These are phyloP conservation scores for Hirschioporus abietinus DNA, from an alignment of 768 basidiomycete genomes.

Conservation along the genomic window DNA sequence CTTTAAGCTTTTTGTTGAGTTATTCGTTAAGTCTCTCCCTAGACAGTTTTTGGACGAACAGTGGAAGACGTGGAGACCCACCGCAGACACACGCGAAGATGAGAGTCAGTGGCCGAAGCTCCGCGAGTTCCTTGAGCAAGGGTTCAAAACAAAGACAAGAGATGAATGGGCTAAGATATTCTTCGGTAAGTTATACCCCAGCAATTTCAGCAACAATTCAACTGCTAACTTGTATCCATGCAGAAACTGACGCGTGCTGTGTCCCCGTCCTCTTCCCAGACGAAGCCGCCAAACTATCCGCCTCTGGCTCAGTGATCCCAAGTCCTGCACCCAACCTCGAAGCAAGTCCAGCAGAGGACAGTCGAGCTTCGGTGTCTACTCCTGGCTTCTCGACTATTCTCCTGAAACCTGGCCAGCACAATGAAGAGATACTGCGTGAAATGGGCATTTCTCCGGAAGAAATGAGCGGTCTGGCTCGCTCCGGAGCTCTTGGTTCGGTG, in stretches of 20 bases:
- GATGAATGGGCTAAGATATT: slow-evolving; percentile 69
- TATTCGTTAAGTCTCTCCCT: slow-evolving; percentile 48
- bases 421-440: slow-evolving; percentile 45
- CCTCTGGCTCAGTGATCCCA: slow-evolving; percentile 35
- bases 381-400: slow-evolving; percentile 18
- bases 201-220: neutral
- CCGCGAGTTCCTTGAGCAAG: slow-evolving; percentile 51
- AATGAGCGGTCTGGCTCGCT: slow-evolving; percentile 31
- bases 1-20: slow-evolving; percentile 54
- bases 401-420: slow-evolving; percentile 45
- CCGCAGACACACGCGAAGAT: slow-evolving; percentile 37
- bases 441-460: slow-evolving; percentile 42
- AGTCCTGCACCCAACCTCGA: slow-evolving; percentile 46
- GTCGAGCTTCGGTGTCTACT: slow-evolving; percentile 9
- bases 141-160: slow-evolving; percentile 54
- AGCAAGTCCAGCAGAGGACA: slow-evolving; percentile 22
- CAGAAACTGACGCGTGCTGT: slow-evolving; percentile 69
- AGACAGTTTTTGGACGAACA: slow-evolving; percentile 34
- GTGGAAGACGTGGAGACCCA: slow-evolving; percentile 49
- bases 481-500: slow-evolving; percentile 40
- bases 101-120: slow-evolving; percentile 52
- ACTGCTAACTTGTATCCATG: slow-evolving; percentile 1
- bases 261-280: slow-evolving; percentile 60
- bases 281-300: slow-evolving; percentile 49
- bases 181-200: slow-evolving; percentile 39